Evolutionary conservation across 768 basidiomycete species (phyloP).

Genomic region (Chlorophyllum brunneum): DNA sequence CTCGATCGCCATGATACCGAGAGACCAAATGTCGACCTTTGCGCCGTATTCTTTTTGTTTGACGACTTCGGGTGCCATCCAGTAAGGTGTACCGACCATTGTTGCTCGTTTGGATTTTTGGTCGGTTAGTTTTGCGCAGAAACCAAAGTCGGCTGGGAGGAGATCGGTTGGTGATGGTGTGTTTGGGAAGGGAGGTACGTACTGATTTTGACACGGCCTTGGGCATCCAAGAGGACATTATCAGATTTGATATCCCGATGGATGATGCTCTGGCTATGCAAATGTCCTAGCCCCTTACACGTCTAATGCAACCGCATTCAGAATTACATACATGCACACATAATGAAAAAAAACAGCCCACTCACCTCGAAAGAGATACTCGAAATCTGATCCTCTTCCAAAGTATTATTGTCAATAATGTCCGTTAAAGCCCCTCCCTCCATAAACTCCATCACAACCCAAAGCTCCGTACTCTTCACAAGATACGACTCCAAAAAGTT

Average conservation of each 20-base stretch:
- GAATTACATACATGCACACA: not conserved
- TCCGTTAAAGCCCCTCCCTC: constrained; percentile 97
- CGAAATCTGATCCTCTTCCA: constrained; percentile 94
- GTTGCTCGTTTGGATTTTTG: constrained; percentile 96
- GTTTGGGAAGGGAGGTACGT: constrained; percentile 27
- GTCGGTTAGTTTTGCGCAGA: constrained; percentile 93
- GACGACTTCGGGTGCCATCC: constrained; percentile 99
- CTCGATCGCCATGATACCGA: constrained; percentile 98
- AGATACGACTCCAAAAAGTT: constrained; percentile 92
- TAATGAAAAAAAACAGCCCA: constrained; percentile 13
- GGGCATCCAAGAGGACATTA: constrained; percentile 89
- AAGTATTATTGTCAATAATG: constrained; percentile 93
- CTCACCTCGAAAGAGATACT: constrained; percentile 88
- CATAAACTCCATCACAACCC: constrained; percentile 99
- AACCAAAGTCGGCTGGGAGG: constrained; percentile 85
- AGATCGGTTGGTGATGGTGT: constrained; percentile 2
- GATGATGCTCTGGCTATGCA: constrained; percentile 93
- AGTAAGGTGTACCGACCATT: constrained; percentile 98
- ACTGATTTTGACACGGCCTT: constrained; percentile 98
- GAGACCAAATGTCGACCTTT: constrained; percentile 95
- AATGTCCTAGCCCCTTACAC: constrained; percentile 89
- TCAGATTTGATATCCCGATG: constrained; percentile 98
- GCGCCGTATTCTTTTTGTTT: constrained; percentile 97
- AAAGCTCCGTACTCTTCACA: constrained; percentile 82
- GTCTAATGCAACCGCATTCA: constrained; percentile 47